Evolutionary conservation across 768 basidiomycete genomes (phyloP).

Genomic region (Naganishia antarctica): DNA sequence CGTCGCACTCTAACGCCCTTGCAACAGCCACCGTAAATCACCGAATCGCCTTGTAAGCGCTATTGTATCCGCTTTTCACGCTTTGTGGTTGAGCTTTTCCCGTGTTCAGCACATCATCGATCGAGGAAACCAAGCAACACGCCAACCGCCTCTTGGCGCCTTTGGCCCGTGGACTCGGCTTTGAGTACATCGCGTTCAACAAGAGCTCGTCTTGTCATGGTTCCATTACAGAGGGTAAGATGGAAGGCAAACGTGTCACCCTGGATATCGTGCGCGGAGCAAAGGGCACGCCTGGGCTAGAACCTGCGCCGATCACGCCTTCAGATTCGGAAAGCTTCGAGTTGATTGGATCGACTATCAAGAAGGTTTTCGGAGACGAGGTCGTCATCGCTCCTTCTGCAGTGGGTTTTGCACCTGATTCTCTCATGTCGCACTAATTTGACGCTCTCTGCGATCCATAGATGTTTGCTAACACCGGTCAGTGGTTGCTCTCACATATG

Average conservation of each 20-base stretch:
- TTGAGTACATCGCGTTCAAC: constrained; percentile 40
- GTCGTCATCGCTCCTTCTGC: constrained; percentile 44
- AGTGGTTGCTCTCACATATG: neutral
- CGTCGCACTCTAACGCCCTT: neutral
- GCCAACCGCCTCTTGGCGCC: constrained; percentile 37
- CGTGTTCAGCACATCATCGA: constrained; percentile 40
- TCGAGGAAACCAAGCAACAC: constrained; percentile 42
- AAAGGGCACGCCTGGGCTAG: constrained; percentile 26
- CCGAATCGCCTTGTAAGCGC: constrained; percentile 47
- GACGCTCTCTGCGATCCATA: neutral
- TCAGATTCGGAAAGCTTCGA: constrained; percentile 35
- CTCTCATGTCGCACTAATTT: neutral
- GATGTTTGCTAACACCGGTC: constrained; percentile 46
- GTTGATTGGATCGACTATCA: constrained; percentile 46
- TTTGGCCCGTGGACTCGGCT: constrained; percentile 37
- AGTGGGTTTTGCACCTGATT: no score
- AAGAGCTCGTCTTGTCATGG: constrained; percentile 14
- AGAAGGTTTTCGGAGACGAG: constrained; percentile 44
- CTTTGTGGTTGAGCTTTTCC: neutral
- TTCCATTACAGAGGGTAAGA: neutral
- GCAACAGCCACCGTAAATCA: constrained; percentile 44
- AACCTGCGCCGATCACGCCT: constrained; percentile 45
- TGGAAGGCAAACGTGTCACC: constrained; percentile 33
- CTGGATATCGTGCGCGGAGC: constrained; percentile 24
- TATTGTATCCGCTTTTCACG: neutral